These are phyloP conservation scores for Lactarius vividus DNA, from an alignment of 768 basidiomycete genomes.

Conservation along the genomic window DNA sequence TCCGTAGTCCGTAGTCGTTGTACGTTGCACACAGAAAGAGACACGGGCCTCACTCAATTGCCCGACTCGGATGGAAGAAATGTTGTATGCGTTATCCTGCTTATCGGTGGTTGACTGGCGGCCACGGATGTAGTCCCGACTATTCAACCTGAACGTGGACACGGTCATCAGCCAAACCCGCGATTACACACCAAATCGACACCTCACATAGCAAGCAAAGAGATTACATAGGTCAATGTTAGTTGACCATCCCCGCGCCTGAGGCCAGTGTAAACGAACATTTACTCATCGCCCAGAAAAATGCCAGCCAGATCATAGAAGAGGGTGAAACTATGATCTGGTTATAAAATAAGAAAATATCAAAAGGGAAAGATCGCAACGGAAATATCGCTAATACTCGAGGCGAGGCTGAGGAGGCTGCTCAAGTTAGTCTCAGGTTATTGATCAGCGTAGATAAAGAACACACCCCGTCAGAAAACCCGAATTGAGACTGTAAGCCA, in stretches of 20 bases:
- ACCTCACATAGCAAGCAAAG: constrained; percentile 47
- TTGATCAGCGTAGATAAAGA: not conserved
- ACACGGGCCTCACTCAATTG: not conserved
- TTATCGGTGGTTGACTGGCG: not conserved
- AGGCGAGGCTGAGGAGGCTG: constrained; percentile 28
- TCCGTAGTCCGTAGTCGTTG: not conserved
- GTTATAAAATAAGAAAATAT: not conserved
- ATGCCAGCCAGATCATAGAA: constrained; percentile 47
- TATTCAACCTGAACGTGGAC: constrained; percentile 13
- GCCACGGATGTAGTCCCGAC: constrained; percentile 3
- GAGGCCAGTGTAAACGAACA: constrained; percentile 36
- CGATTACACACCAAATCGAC: too few relatives aligned
- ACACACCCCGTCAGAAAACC: constrained; percentile 32
- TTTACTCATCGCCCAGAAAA: too few relatives aligned
- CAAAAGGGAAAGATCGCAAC: not conserved
- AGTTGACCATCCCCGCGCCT: not conserved
- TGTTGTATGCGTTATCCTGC: not conserved
- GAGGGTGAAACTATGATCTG: constrained; percentile 39
- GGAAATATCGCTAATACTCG: constrained; percentile 12
- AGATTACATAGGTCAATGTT: constrained; percentile 39
- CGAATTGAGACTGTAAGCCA: constrained; percentile 32
- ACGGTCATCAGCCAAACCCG: not conserved
- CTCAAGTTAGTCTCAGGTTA: not conserved
- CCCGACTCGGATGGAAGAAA: not conserved
- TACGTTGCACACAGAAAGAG: not conserved